These are phyloP conservation scores for Stagonosporopsis cucurbitacearum DNA, from an alignment of 2,329 filamentous ascomycete species.

Conservation along the genomic window DNA sequence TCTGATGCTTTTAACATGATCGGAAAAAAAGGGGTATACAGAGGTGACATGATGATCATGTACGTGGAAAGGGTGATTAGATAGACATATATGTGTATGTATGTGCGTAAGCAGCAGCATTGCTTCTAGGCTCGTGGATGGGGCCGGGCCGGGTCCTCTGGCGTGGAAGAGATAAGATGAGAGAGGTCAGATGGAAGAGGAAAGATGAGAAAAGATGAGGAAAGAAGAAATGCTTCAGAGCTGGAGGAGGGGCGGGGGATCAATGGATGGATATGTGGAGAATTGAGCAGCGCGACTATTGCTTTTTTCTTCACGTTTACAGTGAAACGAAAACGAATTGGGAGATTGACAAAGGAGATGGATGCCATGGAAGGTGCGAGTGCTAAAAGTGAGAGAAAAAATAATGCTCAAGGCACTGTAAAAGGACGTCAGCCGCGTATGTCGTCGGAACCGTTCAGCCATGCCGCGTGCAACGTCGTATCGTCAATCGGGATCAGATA, in stretches of 20 bases:
- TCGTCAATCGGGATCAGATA: background rate
- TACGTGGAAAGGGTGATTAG: background rate
- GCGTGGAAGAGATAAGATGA: background rate
- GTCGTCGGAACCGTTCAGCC: background rate
- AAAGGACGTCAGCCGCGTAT: background rate
- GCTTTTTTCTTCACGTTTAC: too few species aligned
- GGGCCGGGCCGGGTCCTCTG: background rate
- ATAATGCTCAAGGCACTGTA: too few species aligned
- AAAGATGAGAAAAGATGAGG: too few species aligned
- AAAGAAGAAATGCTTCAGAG: too few species aligned
- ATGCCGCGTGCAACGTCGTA: constrained; percentile 1
- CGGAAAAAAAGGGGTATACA: background rate
- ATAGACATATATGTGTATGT: constrained; percentile 5
- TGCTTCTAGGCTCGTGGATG: constrained; percentile 6
- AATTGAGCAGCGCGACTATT: too few species aligned
- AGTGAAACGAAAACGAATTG: background rate
- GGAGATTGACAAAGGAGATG: constrained; percentile 6
- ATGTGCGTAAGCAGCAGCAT: too few species aligned
- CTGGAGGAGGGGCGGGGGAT: too few species aligned
- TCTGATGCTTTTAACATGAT: background rate
- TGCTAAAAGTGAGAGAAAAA: background rate
- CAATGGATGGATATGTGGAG: too few species aligned
- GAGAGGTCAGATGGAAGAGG: background rate
- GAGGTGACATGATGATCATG: too few species aligned
- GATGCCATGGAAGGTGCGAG: background rate